These are phyloP conservation scores for Cadophora luteo-olivacea DNA, from an alignment of 2,329 filamentous ascomycete species.

Conservation along the genomic window DNA sequence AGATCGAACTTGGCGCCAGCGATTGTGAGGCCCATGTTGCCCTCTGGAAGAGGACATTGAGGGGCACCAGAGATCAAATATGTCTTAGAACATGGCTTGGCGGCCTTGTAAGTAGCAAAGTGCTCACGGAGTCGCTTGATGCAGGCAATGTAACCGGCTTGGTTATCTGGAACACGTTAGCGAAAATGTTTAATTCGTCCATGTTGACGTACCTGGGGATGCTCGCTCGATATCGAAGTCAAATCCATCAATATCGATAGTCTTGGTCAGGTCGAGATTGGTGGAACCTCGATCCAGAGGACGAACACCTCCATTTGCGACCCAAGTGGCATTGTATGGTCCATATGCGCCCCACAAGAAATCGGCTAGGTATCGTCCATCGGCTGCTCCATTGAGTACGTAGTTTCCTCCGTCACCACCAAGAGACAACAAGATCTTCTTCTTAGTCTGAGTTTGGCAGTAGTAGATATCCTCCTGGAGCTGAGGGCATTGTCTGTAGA, in stretches of 20 bases:
- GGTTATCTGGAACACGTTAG: conserved; percentile 34
- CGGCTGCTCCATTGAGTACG: conserved; percentile 15
- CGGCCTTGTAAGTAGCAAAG: conserved; percentile 30
- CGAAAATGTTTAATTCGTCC: not conserved
- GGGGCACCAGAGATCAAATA: conserved; percentile 45
- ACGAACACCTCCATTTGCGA: conserved; percentile 40
- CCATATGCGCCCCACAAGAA: conserved; percentile 52
- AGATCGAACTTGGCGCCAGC: conserved; percentile 40
- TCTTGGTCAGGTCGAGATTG: conserved; percentile 24
- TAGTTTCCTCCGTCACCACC: conserved; percentile 42
- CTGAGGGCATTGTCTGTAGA: conserved; percentile 46
- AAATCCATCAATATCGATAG: conserved; percentile 44
- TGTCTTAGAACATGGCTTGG: conserved; percentile 35
- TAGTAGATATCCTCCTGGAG: conserved; percentile 48
- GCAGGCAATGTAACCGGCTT: conserved; percentile 40
- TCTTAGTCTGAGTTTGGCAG: conserved; percentile 47
- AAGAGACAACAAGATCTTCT: conserved; percentile 51
- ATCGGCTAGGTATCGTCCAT: conserved; percentile 43
- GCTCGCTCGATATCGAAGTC: conserved; percentile 44
- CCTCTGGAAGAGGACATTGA: conserved; percentile 42
- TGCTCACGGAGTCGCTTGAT: conserved; percentile 40
- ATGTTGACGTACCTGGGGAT: conserved; percentile 31
- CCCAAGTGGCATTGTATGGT: conserved; percentile 45
- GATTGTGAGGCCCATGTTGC: conserved; percentile 43
- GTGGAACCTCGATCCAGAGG: conserved; percentile 38